Evolutionary conservation across 108 stramenopile genomes (phyloP), one percentile per base, ranked within the genome.

Genomic region (Stephanodiscus triporus): DNA sequence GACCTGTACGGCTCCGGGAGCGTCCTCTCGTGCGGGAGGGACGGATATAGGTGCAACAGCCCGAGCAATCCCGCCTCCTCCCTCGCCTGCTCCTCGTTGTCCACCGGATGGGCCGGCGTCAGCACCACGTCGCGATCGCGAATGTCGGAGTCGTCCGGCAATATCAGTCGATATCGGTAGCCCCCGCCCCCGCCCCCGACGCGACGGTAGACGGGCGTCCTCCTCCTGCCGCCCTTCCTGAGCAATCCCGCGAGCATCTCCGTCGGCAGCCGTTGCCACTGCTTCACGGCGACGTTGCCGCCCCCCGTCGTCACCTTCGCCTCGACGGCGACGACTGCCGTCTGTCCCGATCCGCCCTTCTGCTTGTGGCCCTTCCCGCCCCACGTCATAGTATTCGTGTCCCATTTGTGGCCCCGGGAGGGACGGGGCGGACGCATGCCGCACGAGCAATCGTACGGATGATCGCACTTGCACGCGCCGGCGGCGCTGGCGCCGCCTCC

Each of bases 1-100:
- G 90, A 78, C 20, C 83, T 85, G 80, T 95, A 98, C 14, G 97
- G 97, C 73, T 98, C 96, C 26, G 96, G 96, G 2, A 98, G 70
- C 36, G 91, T 93, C 34, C 92, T 69, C 75, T 98, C 97, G 65
- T 96, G 95, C 0, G 95, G 96, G 16, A 96, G 62, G 6, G 63
- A 84, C 24, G 88, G 89, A 29, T 91, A 90, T 27, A 96, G 57
- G 34, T 92, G 88, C 58, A 87, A 56, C 64, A 98, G 72, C 14
- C 95, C 97, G 58, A 98, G 69, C 40, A 98, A 75, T 6, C 91
- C 90, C 4, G 88, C 89, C 62, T 96, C 92, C 78, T 98, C 92
- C 59, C 77, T 87, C 43, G 95, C 94, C 68, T 90, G 92, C 54
- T 91, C 87, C 57, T 87, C 92, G 73, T 91, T 90, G 11, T 61